Percentiles rank a stretch among this genome's conserved stretches.
These are phyloP conservation scores for Metarhizium anisopliae DNA, from an alignment of 2,329 filamentous ascomycete genomes.

Conservation along the genomic window DNA sequence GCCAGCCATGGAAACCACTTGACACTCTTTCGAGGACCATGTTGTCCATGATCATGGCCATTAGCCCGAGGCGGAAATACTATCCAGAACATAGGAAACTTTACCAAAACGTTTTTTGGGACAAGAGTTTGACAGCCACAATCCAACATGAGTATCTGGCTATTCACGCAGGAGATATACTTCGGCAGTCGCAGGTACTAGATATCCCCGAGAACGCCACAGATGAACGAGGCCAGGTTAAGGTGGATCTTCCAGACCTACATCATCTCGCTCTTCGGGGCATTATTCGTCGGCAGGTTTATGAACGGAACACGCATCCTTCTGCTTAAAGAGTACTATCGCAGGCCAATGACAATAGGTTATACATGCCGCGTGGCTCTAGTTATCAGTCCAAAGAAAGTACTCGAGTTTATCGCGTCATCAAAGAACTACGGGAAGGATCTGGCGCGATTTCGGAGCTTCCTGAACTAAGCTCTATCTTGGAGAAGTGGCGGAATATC, in stretches of 20 bases:
- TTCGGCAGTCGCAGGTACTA: slow-evolving; percentile 20
- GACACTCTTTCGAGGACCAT: neutral
- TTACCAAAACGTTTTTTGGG: slow-evolving; percentile 28
- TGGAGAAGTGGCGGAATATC: too few relatives aligned
- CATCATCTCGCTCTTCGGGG: slow-evolving; percentile 4
- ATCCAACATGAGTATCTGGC: slow-evolving; percentile 30
- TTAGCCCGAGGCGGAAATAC: slow-evolving; percentile 14
- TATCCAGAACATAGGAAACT: slow-evolving; percentile 26
- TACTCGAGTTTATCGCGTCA: too few relatives aligned
- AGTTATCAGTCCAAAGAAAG: too few relatives aligned
- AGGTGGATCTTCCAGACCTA: neutral
- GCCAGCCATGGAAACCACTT: slow-evolving; percentile 39
- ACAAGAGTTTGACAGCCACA: slow-evolving; percentile 16
- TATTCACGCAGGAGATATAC: slow-evolving; percentile 18
- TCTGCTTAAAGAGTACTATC: too few relatives aligned
- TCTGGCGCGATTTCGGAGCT: too few relatives aligned
- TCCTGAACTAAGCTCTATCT: too few relatives aligned
- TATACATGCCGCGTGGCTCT: too few relatives aligned
- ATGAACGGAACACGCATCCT: too few relatives aligned
- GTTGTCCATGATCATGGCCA: neutral
- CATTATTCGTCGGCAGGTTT: slow-evolving; percentile 13
- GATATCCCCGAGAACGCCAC: slow-evolving; percentile 9
- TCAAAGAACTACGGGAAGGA: too few relatives aligned
- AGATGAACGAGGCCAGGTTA: neutral
- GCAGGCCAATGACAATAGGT: too few relatives aligned